phyloP scores from a whole-genome alignment of 1,284 basidiomycete genomes.

The Takashimella tepidaria region DNA sequence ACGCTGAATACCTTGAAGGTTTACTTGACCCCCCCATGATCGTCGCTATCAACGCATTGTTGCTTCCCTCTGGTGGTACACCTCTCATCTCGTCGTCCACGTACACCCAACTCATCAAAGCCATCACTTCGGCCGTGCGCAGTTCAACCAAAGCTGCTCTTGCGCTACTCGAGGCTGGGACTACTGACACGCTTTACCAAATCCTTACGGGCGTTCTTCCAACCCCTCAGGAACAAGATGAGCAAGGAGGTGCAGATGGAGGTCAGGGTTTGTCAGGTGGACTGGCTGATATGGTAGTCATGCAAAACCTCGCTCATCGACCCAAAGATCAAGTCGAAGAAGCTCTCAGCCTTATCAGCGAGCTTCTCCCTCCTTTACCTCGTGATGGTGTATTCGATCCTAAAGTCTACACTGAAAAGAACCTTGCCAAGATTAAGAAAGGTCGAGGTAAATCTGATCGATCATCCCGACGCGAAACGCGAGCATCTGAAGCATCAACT shows the following conservation, averaged over 20 bases:
- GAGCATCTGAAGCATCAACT: conserved; percentile 11
- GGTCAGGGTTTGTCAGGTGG: conserved; percentile 73
- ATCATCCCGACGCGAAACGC: conserved; percentile 5
- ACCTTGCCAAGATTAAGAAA: conserved; percentile 51
- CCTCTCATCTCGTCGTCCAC: conserved; percentile 77
- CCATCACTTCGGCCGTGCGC: conserved; percentile 75
- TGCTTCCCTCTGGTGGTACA: conserved; percentile 79
- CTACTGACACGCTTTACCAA: conserved; percentile 84
- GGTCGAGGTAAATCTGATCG: conserved; percentile 21
- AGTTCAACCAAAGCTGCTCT: conserved; percentile 81
- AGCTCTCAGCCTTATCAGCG: conserved; percentile 75
- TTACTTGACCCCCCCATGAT: conserved; percentile 79
- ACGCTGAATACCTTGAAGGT: conserved; percentile 74
- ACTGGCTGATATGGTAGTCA: conserved; percentile 89
- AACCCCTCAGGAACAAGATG: conserved; percentile 55
- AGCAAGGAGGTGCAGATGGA: conserved; percentile 58
- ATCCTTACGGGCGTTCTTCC: conserved; percentile 87
- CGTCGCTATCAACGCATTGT: conserved; percentile 71
- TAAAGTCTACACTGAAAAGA: conserved; percentile 82
- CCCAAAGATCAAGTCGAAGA: conserved; percentile 97
- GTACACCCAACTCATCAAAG: conserved; percentile 80
- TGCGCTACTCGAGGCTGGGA: conserved; percentile 78
- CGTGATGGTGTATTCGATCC: conserved; percentile 89
- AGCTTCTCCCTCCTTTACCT: conserved; percentile 82
- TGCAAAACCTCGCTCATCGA: conserved; percentile 92